Percentiles rank a stretch among this genome's conserved stretches.
phyloP scores from a whole-genome alignment of 345 rosid species.

The Eucalyptus curtisii region DNA sequence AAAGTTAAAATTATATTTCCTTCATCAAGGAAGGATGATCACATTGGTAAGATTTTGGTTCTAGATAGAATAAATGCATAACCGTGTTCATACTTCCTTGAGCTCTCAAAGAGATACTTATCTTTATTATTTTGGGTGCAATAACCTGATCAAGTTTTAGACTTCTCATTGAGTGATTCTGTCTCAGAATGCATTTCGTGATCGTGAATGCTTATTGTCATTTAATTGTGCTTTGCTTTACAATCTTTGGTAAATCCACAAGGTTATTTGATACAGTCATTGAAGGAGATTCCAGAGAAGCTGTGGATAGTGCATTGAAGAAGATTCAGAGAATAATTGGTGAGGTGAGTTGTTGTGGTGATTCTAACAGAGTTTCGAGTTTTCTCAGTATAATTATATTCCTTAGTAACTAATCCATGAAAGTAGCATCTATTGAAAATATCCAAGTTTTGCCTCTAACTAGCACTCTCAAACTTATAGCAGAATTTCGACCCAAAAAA shows the following conservation, averaged over 20 bases:
- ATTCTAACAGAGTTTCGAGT: not conserved
- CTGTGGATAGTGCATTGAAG: conserved; percentile 54
- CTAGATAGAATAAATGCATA: not conserved
- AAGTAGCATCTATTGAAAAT: not conserved
- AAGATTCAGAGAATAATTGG: conserved; percentile 42
- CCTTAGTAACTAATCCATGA: not conserved
- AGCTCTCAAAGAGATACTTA: not conserved
- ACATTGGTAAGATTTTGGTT: conserved; percentile 38
- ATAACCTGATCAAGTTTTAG: not conserved
- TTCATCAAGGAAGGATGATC: conserved; percentile 50
- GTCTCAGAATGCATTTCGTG: not conserved
- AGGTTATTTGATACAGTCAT: conserved; percentile 35
- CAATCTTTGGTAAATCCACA: not conserved
- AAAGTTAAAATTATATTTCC: conserved; percentile 70
- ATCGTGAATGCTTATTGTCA: not conserved
- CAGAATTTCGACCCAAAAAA: not conserved
- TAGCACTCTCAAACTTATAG: not conserved
- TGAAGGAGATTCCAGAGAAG: conserved; percentile 62
- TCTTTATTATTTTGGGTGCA: not conserved
- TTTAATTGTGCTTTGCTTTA: not conserved
- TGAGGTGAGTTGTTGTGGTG: conserved; percentile 37
- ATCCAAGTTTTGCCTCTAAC: not conserved
- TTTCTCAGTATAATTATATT: not conserved
- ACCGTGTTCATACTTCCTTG: not conserved
- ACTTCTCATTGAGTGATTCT: not conserved